Evolutionary conservation across 345 rosid genomes (phyloP).

Genomic region (Garcia nutans): DNA sequence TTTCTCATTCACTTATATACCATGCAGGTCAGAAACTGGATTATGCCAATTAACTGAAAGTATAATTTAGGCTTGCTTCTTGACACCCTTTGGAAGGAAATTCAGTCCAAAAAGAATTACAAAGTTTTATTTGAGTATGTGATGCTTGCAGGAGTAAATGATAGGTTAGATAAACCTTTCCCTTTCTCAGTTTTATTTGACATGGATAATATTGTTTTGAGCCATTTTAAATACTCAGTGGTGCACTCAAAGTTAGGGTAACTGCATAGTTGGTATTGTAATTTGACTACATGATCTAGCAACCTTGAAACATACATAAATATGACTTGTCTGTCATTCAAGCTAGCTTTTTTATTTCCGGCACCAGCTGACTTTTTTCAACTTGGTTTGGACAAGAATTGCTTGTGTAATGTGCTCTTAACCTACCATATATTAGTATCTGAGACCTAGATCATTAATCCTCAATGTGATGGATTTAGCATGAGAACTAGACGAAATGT

Average conservation of each 20-base stretch:
- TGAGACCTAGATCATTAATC: background rate
- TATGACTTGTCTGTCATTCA: background rate
- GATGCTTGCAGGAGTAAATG: constrained; percentile 88
- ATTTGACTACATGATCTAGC: background rate
- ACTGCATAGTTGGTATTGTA: constrained; percentile 2
- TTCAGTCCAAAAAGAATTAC: constrained; percentile 54
- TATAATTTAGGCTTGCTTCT: constrained; percentile 75
- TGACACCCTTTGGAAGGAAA: constrained; percentile 71
- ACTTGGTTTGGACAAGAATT: background rate
- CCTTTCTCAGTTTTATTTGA: background rate
- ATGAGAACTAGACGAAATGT: background rate
- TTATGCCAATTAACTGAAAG: constrained; percentile 90
- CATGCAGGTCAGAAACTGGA: constrained; percentile 87
- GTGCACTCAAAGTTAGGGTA: background rate
- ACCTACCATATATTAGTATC: background rate
- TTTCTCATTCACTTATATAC: constrained; percentile 3
- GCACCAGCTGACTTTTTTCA: background rate
- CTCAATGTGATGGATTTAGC: background rate
- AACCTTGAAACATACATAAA: background rate
- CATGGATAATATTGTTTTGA: background rate
- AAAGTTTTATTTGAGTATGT: constrained; percentile 90
- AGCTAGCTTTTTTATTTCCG: background rate
- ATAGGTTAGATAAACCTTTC: constrained; percentile 50
- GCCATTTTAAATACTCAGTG: background rate
- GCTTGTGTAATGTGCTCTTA: background rate